These are phyloP conservation scores for Emericellopsis cladophorae DNA, from an alignment of 2,329 filamentous ascomycete genomes.

Conservation along the genomic window DNA sequence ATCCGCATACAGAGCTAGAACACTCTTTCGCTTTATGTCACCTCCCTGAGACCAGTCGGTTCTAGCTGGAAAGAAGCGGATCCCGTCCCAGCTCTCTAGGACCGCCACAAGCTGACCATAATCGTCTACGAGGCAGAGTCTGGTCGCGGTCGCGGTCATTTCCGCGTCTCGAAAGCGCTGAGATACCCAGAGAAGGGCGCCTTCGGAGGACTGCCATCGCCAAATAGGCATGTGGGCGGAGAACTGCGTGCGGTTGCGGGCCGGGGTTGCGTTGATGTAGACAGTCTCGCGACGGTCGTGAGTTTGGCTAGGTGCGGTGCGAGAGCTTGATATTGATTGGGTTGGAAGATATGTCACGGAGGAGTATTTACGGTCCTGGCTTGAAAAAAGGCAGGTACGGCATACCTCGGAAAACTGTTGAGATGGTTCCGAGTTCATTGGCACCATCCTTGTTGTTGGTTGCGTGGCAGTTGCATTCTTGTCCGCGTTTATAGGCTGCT, in stretches of 20 bases:
- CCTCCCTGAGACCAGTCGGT: not conserved
- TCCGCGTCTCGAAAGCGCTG: conserved; percentile 1
- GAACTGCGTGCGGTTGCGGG: conserved; percentile 1
- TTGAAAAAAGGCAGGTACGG: conserved; percentile 1
- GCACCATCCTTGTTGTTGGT: not conserved
- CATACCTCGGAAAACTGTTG: conserved; percentile 2
- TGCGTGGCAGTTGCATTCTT: not conserved
- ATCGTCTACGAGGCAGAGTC: conserved; percentile 1
- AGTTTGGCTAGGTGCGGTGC: no score
- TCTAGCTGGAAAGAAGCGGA: not conserved
- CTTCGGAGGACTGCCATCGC: conserved; percentile 1
- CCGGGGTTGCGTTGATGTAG: not conserved
- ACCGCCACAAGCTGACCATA: conserved; percentile 1
- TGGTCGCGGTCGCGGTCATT: not conserved
- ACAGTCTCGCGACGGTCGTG: no score
- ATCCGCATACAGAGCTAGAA: conserved; percentile 1
- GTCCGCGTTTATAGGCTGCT: no score
- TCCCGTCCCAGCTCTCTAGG: conserved; percentile 1
- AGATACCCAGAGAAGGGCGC: conserved; percentile 1
- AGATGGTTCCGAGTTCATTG: not conserved
- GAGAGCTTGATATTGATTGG: no score
- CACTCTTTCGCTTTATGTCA: not conserved
- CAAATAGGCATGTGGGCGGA: conserved; percentile 1
- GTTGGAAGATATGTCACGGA: not conserved
- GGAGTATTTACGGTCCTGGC: not conserved